Percentiles rank a stretch among this genome's conserved stretches.
Conservation (phyloP, 768 basidiomycete genomes). For the Suillus luteus region DNA sequence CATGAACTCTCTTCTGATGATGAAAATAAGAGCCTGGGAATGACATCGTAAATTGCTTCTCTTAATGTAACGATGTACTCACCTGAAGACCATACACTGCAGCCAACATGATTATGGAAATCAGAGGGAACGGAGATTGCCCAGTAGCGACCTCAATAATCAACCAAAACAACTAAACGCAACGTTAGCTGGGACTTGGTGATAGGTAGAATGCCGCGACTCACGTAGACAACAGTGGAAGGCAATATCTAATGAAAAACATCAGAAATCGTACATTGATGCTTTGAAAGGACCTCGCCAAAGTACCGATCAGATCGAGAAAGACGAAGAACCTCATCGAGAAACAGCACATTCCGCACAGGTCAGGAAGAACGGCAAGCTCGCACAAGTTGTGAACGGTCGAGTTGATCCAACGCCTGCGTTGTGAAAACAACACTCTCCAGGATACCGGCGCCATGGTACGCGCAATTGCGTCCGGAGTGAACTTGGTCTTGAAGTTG, state of each 20-base stretch:
- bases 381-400: conserved; percentile 71
- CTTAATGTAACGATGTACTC: conserved; percentile 3
- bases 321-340: conserved; percentile 77
- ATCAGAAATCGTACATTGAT: conserved; percentile 14
- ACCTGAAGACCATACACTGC: conserved; percentile 72
- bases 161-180: conserved; percentile 54
- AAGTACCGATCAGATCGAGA: conserved; percentile 62
- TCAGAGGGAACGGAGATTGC: conserved; percentile 54
- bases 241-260: conserved; percentile 47
- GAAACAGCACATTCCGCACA: conserved; percentile 72
- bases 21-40: conserved; percentile 59
- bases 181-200: conserved; percentile 18
- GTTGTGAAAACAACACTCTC: conserved; percentile 63
- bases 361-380: conserved; percentile 59
- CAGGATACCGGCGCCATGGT: conserved; percentile 67
- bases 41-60: conserved; percentile 7
- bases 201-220: conserved; percentile 23
- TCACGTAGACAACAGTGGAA: conserved; percentile 61
- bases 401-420: conserved; percentile 76
- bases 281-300: conserved; percentile 38
- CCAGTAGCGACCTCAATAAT: conserved; percentile 58
- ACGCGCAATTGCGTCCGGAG: conserved; percentile 60
- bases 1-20: conserved; percentile 77
- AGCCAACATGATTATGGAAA: conserved; percentile 67
- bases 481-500: conserved; percentile 69